These are phyloP conservation scores for Simplicillium aogashimaense DNA, from an alignment of 2,329 filamentous ascomycete genomes.

Conservation along the genomic window DNA sequence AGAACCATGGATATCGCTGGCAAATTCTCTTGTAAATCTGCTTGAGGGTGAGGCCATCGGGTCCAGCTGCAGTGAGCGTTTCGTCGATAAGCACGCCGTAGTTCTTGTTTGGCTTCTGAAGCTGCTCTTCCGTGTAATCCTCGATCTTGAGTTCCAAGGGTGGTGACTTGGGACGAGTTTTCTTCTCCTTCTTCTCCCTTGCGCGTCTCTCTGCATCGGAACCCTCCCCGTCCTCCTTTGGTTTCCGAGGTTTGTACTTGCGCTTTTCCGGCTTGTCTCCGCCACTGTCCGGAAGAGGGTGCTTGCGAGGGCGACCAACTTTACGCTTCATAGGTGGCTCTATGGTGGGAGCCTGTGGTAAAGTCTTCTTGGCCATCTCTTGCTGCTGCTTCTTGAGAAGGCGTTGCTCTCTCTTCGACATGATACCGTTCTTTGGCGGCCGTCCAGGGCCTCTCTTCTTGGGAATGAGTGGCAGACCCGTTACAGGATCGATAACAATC, in stretches of 20 bases:
- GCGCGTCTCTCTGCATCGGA: conserved; percentile 46
- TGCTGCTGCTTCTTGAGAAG: conserved; percentile 48
- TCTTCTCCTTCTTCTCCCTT: conserved; percentile 51
- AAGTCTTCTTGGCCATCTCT: conserved; percentile 38
- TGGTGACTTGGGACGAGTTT: conserved; percentile 48
- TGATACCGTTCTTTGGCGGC: conserved; percentile 73
- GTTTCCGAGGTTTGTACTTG: conserved; percentile 55
- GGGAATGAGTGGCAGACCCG: conserved; percentile 33
- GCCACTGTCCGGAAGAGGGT: conserved; percentile 48
- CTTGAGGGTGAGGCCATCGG: conserved; percentile 46
- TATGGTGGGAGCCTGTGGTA: conserved; percentile 33
- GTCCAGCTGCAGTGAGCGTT: conserved; percentile 42
- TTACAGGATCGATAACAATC: conserved; percentile 20
- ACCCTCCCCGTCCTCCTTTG: conserved; percentile 45
- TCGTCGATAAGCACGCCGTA: conserved; percentile 53
- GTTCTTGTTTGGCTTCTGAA: conserved; percentile 53
- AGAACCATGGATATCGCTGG: conserved; percentile 48
- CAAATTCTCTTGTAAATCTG: conserved; percentile 55
- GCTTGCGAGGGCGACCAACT: conserved; percentile 55
- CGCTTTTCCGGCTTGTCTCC: conserved; percentile 49
- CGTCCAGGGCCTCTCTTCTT: conserved; percentile 70
- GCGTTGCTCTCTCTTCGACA: conserved; percentile 67
- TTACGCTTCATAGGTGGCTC: conserved; percentile 51
- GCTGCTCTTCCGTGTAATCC: conserved; percentile 47
- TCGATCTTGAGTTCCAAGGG: conserved; percentile 44